Base-by-base conservation (phyloP, 2,329 filamentous ascomycete species). In the Didymella lethalis region DNA sequence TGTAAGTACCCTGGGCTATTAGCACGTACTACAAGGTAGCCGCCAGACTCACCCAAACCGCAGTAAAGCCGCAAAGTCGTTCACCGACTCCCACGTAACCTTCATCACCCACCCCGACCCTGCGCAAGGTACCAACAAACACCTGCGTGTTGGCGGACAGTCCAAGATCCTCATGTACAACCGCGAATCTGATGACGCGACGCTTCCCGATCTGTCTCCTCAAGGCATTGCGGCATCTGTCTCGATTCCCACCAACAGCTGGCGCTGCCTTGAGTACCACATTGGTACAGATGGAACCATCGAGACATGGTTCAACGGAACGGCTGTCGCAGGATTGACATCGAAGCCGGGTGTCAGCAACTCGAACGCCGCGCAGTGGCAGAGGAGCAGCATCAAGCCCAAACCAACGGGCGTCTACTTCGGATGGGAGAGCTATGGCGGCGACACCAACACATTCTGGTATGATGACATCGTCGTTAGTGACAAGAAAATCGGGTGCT, bases 81-180 rank as follows among this genome's bases (percentile, higher is more conserved):
- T 88, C n/a, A 86, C 84, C 7, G 80, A 82, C 73, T 80, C 83
- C 20, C 86, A 88, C 75, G 84, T 88, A 61, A 82, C 84, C 46
- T 88, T 88, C 79, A 87, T 88, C 76, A 87, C 85, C 20, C 87
- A 88, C 84, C 82, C 85, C 2, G 86, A 88, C 75, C 77, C 84
- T 0, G 79, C 83, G 2, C 84, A 85, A 59, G 84, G 82, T 59
- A 71, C 73, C 44, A 82, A 82, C 53, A 87, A 88, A 75, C 85
- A 88, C 66, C 83, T 88, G 31, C 84, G 86, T 55, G 86, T 88
- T 59, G 85, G 85, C 43, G 85, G 85, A 5, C 85, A 87, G 73
- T 83, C 76, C 76, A 80, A 82, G 63, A 87, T 88, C 68, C 74
- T 88, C 32, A 87, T 88, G 85, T 88, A 84, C 79, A 88, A 88